A percentile compares a stretch with the other conserved stretches of the same genome.
Conservation (phyloP, 495 filamentous ascomycete genomes). For the Halenospora varia region DNA sequence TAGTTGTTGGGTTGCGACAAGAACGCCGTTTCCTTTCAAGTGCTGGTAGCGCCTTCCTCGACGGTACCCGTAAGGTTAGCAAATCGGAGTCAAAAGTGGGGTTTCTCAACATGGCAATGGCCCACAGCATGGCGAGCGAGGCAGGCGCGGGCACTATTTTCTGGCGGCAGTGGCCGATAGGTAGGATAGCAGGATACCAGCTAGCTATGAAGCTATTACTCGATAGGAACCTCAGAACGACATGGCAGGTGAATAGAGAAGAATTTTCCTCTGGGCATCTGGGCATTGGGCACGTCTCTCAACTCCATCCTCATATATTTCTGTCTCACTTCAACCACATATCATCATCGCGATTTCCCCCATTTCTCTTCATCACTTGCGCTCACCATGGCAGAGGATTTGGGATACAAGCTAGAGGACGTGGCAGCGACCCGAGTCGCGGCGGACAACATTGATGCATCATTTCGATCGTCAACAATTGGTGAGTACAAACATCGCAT, state of each 20-base stretch:
- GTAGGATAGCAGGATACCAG: background rate
- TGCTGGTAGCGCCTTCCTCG: no score
- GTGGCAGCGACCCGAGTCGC: slow-evolving; percentile 44
- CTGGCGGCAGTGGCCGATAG: slow-evolving; percentile 12
- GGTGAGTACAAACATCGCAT: slow-evolving; percentile 42
- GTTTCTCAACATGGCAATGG: no score
- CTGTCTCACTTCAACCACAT: no score
- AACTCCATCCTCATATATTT: background rate
- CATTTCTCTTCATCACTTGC: background rate
- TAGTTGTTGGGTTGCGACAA: no score
- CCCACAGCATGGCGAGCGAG: no score
- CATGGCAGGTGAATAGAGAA: background rate
- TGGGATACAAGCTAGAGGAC: slow-evolving; percentile 40
- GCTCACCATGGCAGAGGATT: slow-evolving; percentile 19
- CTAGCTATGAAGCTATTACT: no score
- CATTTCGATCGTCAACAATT: slow-evolving; percentile 65
- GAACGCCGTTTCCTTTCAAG: no score
- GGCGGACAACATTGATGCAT: slow-evolving; percentile 61
- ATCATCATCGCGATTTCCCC: no score
- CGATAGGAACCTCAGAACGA: slow-evolving; percentile 18
- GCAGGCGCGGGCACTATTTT: no score
- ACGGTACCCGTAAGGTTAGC: no score
- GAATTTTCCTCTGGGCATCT: no score
- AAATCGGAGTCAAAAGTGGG: slow-evolving; percentile 10
- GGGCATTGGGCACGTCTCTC: background rate